Evolutionary conservation across 495 filamentous ascomycete species (phyloP).

Genomic region (Lepidopterella palustris): DNA sequence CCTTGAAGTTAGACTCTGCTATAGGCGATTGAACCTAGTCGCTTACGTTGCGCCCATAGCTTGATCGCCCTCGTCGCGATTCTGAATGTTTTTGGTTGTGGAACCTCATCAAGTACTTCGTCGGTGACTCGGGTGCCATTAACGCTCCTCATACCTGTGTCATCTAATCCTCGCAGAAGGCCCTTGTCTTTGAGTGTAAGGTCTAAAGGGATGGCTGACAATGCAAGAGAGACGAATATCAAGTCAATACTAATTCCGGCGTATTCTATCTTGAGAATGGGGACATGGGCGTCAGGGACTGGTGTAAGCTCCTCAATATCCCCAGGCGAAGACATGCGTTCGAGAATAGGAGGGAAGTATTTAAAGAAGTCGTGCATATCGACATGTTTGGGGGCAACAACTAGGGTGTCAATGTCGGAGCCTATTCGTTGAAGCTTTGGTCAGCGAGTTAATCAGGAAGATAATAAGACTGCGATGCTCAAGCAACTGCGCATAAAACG

Average conservation of each 20-base stretch:
- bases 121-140: constrained; percentile 92
- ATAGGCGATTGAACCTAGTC: neutral
- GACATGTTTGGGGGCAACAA: constrained; percentile 84
- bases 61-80: constrained; percentile 86
- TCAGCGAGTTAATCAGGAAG: neutral
- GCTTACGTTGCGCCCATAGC: constrained; percentile 81
- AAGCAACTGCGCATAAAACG: constrained; percentile 11
- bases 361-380: constrained; percentile 83
- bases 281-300: constrained; percentile 84
- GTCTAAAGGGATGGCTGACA: constrained; percentile 63
- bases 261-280: constrained; percentile 92
- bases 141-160: constrained; percentile 75
- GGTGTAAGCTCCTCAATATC: constrained; percentile 79
- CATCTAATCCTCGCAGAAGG: constrained; percentile 77
- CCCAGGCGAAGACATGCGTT: constrained; percentile 62
- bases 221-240: constrained; percentile 67
- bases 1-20: constrained; percentile 11
- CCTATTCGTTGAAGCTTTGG: constrained; percentile 39
- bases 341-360: constrained; percentile 69
- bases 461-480: neutral
- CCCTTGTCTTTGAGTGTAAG: constrained; percentile 74
- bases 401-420: constrained; percentile 95
- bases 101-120: constrained; percentile 81
- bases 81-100: constrained; percentile 80
- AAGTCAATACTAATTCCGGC: constrained; percentile 89